Evolutionary conservation across 345 rosid genomes (phyloP), one percentile per base, ranked within the genome.

Genomic region (Arabis alpina): DNA sequence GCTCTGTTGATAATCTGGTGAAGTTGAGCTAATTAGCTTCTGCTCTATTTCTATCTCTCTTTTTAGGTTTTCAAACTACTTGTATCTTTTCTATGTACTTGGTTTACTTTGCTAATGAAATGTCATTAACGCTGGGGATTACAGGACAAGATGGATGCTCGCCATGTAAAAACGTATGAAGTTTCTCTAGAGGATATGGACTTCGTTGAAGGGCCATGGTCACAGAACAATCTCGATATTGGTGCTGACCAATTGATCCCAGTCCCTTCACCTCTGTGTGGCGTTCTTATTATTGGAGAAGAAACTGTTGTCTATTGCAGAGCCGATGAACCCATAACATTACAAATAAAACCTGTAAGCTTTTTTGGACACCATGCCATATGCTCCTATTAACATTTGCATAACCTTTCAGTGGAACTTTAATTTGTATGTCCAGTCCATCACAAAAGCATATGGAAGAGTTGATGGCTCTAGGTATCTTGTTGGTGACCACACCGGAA

Each of bases 381-480:
- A 39, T 28, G 16, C 36, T 55, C 23, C 37, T 54, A 15, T 49
- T 59, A n/a, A 13, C 45, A 49, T 75, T 64, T 62, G 34, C 47
- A 10, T 57, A 14, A 37, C 8, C 54, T 61, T 61, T 54, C 30
- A 36, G 39, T 32, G 54, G 34, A 48, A 54, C 24, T 51, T 79
- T 57, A 32, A 50, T 55, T 6, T 80, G 58, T n/a, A n/a, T 30
- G 69, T 76, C 13, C 61, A 90, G 96, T 89, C 96, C 48, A 91
- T 87, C 76, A 93, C 94, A 14, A 91, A 77, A 81, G 94, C 97
- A 52, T 93, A 91, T 69, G 97, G 97, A 75, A 93, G 94, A 82
- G 94, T 86, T 64, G 97, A 93, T 83, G 97, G 96, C 63, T 93
- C 94, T 62, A 86, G 97, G 76, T 93, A 93, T 81, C 85, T 89